Conservation (phyloP, 768 basidiomycete genomes). For the Boletus barrowsii region DNA sequence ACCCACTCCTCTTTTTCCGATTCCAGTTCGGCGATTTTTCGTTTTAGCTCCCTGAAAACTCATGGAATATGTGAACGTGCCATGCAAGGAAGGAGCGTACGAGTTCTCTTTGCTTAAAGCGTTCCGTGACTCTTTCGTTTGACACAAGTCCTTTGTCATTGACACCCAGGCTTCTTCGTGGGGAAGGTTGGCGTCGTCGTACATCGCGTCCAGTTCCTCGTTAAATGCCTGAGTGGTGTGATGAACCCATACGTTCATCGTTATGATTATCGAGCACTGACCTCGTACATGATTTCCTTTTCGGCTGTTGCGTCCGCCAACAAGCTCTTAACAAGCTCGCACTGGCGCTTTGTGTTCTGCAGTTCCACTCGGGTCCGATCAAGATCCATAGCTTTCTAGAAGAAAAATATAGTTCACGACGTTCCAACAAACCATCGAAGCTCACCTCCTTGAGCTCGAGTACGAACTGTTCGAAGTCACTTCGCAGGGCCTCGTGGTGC, state of each 20-base stretch:
- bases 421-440: neutral
- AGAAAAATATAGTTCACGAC: neutral
- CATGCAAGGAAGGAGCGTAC: constrained; percentile 41
- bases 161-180: constrained; percentile 81
- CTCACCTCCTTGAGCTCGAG: constrained; percentile 59
- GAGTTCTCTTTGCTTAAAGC: constrained; percentile 74
- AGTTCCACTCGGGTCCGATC: constrained; percentile 63
- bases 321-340: constrained; percentile 75
- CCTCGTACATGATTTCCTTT: constrained; percentile 93
- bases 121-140: constrained; percentile 76
- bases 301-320: constrained; percentile 76
- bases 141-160: constrained; percentile 66
- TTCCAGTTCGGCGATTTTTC: constrained; percentile 66
- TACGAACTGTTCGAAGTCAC: constrained; percentile 47
- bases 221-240: constrained; percentile 74
- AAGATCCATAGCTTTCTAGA: constrained; percentile 59
- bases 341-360: constrained; percentile 66
- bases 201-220: constrained; percentile 90
- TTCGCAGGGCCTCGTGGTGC: constrained; percentile 54
- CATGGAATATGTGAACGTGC: constrained; percentile 1
- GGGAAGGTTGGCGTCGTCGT: constrained; percentile 78
- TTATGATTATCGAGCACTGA: constrained; percentile 33
- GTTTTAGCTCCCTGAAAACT: constrained; percentile 58
- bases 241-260: neutral
- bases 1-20: constrained; percentile 79